Evolutionary conservation across 805 yeast species (phyloP).

Genomic region (Yamadazyma paraphyllophila): DNA sequence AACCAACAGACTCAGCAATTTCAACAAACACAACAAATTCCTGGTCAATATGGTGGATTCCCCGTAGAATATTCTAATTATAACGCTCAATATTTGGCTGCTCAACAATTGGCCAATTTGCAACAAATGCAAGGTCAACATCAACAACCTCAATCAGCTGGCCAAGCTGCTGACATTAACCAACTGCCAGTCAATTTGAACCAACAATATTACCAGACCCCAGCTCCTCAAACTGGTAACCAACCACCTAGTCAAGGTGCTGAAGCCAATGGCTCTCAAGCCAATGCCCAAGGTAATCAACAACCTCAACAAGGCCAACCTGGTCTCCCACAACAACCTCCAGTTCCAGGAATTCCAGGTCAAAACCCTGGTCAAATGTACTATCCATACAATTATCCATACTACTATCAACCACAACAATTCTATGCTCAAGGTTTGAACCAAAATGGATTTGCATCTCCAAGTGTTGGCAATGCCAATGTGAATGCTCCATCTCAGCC

Average conservation of each 20-base stretch:
- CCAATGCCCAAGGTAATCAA: slow-evolving; percentile 1
- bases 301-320: background rate
- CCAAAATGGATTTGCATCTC: slow-evolving; percentile 14
- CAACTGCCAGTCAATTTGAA: slow-evolving; percentile 29
- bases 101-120: slow-evolving; percentile 17
- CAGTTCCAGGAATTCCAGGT: slow-evolving; percentile 14
- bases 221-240: slow-evolving; percentile 12
- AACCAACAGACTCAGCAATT: slow-evolving; percentile 42
- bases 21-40: slow-evolving; percentile 38
- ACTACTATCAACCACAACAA: slow-evolving; percentile 41
- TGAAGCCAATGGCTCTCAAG: background rate
- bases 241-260: slow-evolving; percentile 4
- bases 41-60: slow-evolving; percentile 44
- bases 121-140: slow-evolving; percentile 15
- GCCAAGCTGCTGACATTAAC: slow-evolving; percentile 14
- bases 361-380: slow-evolving; percentile 21
- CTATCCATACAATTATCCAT: slow-evolving; percentile 42
- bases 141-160: slow-evolving; percentile 12
- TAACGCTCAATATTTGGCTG: slow-evolving; percentile 32
- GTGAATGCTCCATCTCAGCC: slow-evolving; percentile 4
- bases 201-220: slow-evolving; percentile 22
- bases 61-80: slow-evolving; percentile 45
- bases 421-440: slow-evolving; percentile 25
- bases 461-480: slow-evolving; percentile 10
- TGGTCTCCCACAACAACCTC: slow-evolving; percentile 2